Base-by-base conservation (phyloP, 2,329 filamentous ascomycete species). In the Lasiodiplodia theobromae region DNA sequence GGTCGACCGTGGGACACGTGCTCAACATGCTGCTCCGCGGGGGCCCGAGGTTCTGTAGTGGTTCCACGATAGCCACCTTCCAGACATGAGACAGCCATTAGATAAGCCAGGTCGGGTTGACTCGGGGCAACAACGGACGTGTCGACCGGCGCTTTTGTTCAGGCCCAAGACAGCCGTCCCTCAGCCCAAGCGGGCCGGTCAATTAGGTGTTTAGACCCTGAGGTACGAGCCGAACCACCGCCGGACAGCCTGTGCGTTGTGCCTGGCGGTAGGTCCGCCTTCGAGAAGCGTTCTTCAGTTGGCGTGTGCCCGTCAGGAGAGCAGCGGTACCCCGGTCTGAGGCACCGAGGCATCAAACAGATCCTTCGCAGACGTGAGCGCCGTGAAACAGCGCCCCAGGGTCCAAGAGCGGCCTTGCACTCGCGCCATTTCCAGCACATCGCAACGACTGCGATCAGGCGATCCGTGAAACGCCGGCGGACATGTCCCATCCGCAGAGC, bases 301-400 rank as follows among this genome's bases (percentile, higher is more conserved):
- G 60, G 60, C 60, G 52, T 64, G 60, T 64, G 60, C 60, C 60
- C 31, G n/a, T 64, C 60, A 64, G 60, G 60, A 64, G 60, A 38
- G 44, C 60, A 52, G 31, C 44, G 47, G 25, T 14, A 52, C 25
- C 60, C 28, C 18, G 31, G 44, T 18, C 38, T 64, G 47, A 38
- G 28, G 16, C 25, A 16, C 23, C 16, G 40, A 51, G 40, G 58
- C 58, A 18, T 37, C 40, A 28, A 51, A 31, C 25, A 7, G 21
- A 6, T 18, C 25, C 18, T 37, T 18, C 40, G 34, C 25, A 31
- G 25, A 28, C 16, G 28, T 51, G 40, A 34, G 44, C 23, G 31
- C 38, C 37, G 37, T 44, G 58, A 63, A 63, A 63, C 58, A 34
- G 31, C 12, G 58, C 40, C 40, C n/a, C 28, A 52, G 47, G 31